Conservation (phyloP, 1,139 yeast species). For the Kurtzmaniella natalensis region DNA sequence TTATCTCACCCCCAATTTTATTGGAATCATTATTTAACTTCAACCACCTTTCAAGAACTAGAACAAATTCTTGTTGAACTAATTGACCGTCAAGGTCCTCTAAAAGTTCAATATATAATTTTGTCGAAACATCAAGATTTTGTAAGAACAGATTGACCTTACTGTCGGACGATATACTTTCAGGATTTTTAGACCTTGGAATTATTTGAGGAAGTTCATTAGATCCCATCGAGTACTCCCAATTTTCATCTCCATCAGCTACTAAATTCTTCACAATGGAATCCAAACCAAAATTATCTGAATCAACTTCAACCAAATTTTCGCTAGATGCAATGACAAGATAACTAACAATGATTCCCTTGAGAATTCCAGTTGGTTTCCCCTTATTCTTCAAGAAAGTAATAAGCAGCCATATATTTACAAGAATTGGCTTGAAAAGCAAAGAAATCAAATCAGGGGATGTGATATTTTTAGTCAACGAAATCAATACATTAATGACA, state of each 20-base stretch:
- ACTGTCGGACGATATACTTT: constrained; percentile 9
- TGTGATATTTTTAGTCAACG: constrained; percentile 53
- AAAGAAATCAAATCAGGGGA: constrained; percentile 36
- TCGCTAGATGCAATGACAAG: constrained; percentile 37
- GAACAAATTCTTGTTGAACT: constrained; percentile 47
- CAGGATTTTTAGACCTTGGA: constrained; percentile 10
- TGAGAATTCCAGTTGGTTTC: constrained; percentile 40
- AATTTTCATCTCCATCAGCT: constrained; percentile 39
- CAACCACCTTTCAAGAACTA: constrained; percentile 59
- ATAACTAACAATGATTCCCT: constrained; percentile 45
- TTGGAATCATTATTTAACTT: constrained; percentile 13
- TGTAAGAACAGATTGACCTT: constrained; percentile 30
- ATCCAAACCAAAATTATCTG: constrained; percentile 25
- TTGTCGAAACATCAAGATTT: constrained; percentile 50
- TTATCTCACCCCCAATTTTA: constrained; percentile 22
- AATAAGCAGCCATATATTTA: constrained; percentile 60
- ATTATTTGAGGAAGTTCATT: constrained; percentile 54
- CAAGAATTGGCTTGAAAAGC: constrained; percentile 41
- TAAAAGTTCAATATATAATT: constrained; percentile 43
- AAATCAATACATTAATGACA: constrained; percentile 58
- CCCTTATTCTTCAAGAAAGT: constrained; percentile 41
- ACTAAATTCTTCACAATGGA: constrained; percentile 40
- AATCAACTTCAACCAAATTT: constrained; percentile 3
- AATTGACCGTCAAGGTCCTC: constrained; percentile 45
- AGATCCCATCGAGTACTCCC: constrained; percentile 52